Conservation (phyloP, 2,329 filamentous ascomycete genomes). For the Cercospora nicotianae region DNA sequence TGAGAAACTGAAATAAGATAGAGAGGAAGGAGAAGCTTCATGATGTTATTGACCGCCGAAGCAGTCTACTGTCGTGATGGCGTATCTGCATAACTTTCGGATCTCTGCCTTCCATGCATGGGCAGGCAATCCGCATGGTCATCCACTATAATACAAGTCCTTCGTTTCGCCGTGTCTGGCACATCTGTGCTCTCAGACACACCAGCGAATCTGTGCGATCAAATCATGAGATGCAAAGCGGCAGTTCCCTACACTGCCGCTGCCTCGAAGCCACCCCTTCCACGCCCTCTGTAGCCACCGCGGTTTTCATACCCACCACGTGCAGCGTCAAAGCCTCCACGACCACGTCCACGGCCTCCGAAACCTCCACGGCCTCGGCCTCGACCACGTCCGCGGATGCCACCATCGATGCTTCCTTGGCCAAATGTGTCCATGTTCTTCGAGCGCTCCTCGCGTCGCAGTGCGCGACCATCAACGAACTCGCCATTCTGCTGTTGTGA, state of each 20-base stretch:
- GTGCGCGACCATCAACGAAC: constrained; percentile 73
- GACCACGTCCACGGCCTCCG: constrained; percentile 49
- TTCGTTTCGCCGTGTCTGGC: not conserved
- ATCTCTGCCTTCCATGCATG: not conserved
- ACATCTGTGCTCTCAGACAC: not conserved
- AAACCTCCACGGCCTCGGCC: constrained; percentile 68
- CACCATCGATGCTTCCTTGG: constrained; percentile 86
- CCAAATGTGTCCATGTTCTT: constrained; percentile 98
- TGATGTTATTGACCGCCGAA: not conserved
- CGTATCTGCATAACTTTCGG: not conserved
- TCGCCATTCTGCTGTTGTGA: constrained; percentile 55
- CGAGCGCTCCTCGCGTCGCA: constrained; percentile 88
- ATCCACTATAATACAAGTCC: constrained; percentile 17
- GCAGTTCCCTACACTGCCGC: constrained; percentile 19
- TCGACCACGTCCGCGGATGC: constrained; percentile 71
- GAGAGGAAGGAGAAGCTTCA: not conserved
- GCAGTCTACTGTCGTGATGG: constrained; percentile 1
- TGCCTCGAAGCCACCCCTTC: constrained; percentile 25
- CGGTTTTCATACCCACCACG: constrained; percentile 22
- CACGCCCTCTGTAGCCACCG: constrained; percentile 23
- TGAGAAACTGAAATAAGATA: not conserved
- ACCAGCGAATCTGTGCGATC: not conserved
- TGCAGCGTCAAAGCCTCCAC: constrained; percentile 23
- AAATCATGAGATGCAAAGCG: constrained; percentile 1
- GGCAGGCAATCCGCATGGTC: constrained; percentile 1